Conservation (phyloP, 2,329 filamentous ascomycete genomes). For the Juglanconis sp. region DNA sequence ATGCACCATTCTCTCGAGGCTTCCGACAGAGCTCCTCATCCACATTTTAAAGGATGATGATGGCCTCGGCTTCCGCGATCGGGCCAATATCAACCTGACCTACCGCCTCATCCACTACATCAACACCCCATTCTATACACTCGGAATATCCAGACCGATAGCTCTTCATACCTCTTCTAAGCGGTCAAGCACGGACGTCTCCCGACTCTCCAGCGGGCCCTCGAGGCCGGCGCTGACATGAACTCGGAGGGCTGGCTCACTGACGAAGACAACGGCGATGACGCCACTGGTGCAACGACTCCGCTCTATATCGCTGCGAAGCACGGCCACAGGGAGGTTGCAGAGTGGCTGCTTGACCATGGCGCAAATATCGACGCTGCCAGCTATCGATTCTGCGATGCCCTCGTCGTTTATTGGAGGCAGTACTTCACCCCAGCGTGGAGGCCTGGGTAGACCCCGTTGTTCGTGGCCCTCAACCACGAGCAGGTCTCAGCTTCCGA, state of each 20-base stretch:
- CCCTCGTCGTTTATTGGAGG: slow-evolving; percentile 2
- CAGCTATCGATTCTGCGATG: slow-evolving; percentile 21
- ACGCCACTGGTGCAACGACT: slow-evolving; percentile 9
- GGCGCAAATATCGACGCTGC: slow-evolving; percentile 48
- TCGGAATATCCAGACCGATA: slow-evolving; percentile 18
- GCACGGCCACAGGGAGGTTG: slow-evolving; percentile 22
- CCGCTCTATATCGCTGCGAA: slow-evolving; percentile 24
- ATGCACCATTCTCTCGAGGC: background rate
- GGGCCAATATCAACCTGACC: background rate
- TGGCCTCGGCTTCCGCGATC: background rate
- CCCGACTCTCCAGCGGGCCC: slow-evolving; percentile 22
- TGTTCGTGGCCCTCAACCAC: slow-evolving; percentile 24
- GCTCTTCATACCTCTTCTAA: slow-evolving; percentile 21
- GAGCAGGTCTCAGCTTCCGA: slow-evolving; percentile 21
- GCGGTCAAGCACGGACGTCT: slow-evolving; percentile 22
- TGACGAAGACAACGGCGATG: background rate
- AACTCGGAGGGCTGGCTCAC: slow-evolving; percentile 14
- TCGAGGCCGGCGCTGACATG: slow-evolving; percentile 22
- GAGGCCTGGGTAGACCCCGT: slow-evolving; percentile 21
- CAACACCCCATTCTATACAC: slow-evolving; percentile 22
- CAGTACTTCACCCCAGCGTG: slow-evolving; percentile 19
- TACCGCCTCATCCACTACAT: slow-evolving; percentile 20
- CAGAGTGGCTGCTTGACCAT: slow-evolving; percentile 30
- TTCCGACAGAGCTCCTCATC: slow-evolving; percentile 1
- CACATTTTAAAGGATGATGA: background rate